Evolutionary conservation across 371 early-diverging fungal species (phyloP).

Genomic region (Rhizopus arrhizus): DNA sequence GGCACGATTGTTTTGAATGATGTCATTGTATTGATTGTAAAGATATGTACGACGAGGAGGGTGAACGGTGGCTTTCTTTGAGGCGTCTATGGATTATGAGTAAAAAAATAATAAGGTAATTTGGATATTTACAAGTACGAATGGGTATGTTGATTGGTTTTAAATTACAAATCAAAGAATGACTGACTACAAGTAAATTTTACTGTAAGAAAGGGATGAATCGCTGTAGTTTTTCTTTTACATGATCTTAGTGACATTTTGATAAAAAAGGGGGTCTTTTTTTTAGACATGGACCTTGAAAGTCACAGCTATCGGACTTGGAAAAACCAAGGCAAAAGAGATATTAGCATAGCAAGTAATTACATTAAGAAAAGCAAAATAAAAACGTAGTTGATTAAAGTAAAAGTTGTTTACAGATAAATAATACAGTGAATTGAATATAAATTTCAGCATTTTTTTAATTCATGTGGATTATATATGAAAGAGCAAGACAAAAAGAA

Average conservation of each 20-base stretch:
- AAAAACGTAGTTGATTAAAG: too few relatives aligned
- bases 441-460: too few relatives aligned
- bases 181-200: slow-evolving; percentile 19
- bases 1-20: slow-evolving; percentile 57
- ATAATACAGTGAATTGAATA: too few relatives aligned
- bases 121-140: slow-evolving; percentile 21
- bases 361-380: too few relatives aligned
- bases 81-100: slow-evolving; percentile 33
- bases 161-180: slow-evolving; percentile 28
- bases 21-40: slow-evolving; percentile 52
- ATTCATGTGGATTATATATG: too few relatives aligned
- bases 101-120: neutral
- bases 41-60: slow-evolving; percentile 57
- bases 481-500: too few relatives aligned
- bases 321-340: neutral
- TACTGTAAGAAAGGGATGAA: neutral
- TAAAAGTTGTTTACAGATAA: too few relatives aligned
- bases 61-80: slow-evolving; percentile 28
- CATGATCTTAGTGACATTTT: slow-evolving; percentile 40
- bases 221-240: slow-evolving; percentile 3
- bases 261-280: neutral
- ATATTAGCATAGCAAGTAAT: too few relatives aligned
- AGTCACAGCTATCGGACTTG: neutral
- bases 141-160: slow-evolving; percentile 22
- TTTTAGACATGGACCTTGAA: neutral